Evolutionary conservation across 805 yeast genomes (phyloP), one percentile per base, ranked within the genome.

Genomic region (Torulaspora maleeae): DNA sequence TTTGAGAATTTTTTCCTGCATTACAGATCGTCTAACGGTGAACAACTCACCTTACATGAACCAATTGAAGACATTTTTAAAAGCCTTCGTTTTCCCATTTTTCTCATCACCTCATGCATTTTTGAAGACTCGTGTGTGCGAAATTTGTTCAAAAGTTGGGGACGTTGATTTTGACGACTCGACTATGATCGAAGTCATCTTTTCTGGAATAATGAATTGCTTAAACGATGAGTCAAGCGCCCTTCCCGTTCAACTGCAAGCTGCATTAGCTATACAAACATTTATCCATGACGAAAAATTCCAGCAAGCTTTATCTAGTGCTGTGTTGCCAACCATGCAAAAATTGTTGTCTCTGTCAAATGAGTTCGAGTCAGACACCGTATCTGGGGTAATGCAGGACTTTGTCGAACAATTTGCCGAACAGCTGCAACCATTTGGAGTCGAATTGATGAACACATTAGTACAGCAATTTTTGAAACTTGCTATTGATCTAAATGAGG

Each of bases 351-450:
- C 75, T 8, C 68, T 91, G 37, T 82, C 95, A 3, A 83, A 86
- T 58, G 81, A 82, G 47, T 79, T 90, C 52, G 99, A 91, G 58
- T 80, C 84, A 47, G 99, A 93, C 60, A 78, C 89, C 1, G 76
- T 93, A 24, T 80, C 95, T 17, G 85, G 83, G 19, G 96, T 91
- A 5, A 88, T 91, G 83, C 98, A 91, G 71, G 96, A 90, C 57
- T 83, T 93, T 61, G 97, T 91, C 25, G 96, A 90, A 60, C 79
- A 78, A 47, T 93, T 84, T 66, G 76, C 95, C 4, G 86, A 82
- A 52, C 95, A 91, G 65, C 73, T 91, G 54, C 93, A 89, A 49
- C 98, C 99, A 13, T 91, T 86, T 64, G 91, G 95, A 30, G 72
- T 79, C n/a, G 83, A 83, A 47, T 66, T 85, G 44, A 78, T 80